Evolutionary conservation across 2,329 filamentous ascomycete genomes (phyloP), one percentile per base, ranked within the genome.

Genomic region (Cordyceps farinosa): DNA sequence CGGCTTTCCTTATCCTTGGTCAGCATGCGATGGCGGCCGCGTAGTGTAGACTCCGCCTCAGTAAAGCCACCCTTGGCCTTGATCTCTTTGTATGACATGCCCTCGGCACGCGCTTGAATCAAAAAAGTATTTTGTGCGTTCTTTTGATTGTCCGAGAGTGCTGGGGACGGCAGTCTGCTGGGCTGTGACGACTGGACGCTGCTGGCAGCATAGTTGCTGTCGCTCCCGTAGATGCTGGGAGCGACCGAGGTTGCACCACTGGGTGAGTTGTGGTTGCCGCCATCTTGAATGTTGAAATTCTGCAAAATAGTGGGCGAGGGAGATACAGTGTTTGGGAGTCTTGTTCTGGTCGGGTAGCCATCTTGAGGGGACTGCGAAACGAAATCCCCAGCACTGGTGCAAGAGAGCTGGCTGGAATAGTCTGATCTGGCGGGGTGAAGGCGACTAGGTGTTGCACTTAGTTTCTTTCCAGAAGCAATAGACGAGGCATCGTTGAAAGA

Each of bases 41-140:
- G 82, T 44, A 93, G 78, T 0, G 90, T 92, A 11, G 88, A 90
- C 74, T 91, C 89, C 1, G 88, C 86, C 68, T 90, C 87, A 0
- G 71, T 74, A 66, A 88, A 88, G 1, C 78, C 75, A 15, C 87
- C 84, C 22, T 75, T 69, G 7, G 71, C 68, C 44, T 82, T 82
- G 69, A 91, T 91, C 64, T 89, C 80, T 61, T 81, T 83, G 74
- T 91, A 92, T 0, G 87, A 85, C 76, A 84, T 76, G 3, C 87
- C 87, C 1, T 77, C 72, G 8, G 73, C 69, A 71, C 85, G 87
- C 30, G 80, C 77, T n/a, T 78, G 70, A 17, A 89, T 72, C 1
- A 90, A 77, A 48, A 80, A 81, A 3, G 51, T 22, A 32, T 61
- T 61, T n/a, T 61, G 59, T 4, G 50, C 40, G 11, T 22, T 38